phyloP scores from a whole-genome alignment of 805 yeast species.

The Candida gorgasii region DNA sequence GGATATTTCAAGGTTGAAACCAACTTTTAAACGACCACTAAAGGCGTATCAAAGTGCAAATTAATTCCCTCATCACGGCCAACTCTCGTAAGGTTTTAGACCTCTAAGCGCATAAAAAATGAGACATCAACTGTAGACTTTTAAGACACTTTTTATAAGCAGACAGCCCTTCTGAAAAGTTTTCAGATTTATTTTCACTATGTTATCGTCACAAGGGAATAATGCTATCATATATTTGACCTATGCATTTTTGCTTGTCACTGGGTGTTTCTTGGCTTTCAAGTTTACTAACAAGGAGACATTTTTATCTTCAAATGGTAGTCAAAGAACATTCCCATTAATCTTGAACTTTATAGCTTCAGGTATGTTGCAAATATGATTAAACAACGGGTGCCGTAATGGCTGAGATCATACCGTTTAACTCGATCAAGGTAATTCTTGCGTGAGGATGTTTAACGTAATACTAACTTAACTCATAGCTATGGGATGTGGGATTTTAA shows the following conservation, averaged over 20 bases:
- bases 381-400: constrained; percentile 3
- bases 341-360: constrained; percentile 89
- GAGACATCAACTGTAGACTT: constrained; percentile 3
- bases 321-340: constrained; percentile 77
- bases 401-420: constrained; percentile 44
- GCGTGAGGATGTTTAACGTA: constrained; percentile 43
- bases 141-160: background rate
- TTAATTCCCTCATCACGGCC: background rate
- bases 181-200: background rate
- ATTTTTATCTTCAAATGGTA: constrained; percentile 76
- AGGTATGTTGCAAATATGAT: constrained; percentile 54
- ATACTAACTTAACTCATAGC: constrained; percentile 41
- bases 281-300: constrained; percentile 54
- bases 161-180: background rate
- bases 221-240: constrained; percentile 45
- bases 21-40: no score
- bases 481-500: constrained; percentile 84
- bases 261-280: constrained; percentile 51
- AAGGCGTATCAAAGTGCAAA: no score
- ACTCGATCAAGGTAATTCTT: constrained; percentile 47
- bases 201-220: constrained; percentile 38
- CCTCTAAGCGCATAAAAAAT: constrained; percentile 4
- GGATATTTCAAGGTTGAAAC: no score
- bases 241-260: constrained; percentile 39
- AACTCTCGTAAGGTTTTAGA: background rate